Evolutionary conservation across 495 filamentous ascomycete genomes (phyloP).

Genomic region (Lentithecium fluviatile): DNA sequence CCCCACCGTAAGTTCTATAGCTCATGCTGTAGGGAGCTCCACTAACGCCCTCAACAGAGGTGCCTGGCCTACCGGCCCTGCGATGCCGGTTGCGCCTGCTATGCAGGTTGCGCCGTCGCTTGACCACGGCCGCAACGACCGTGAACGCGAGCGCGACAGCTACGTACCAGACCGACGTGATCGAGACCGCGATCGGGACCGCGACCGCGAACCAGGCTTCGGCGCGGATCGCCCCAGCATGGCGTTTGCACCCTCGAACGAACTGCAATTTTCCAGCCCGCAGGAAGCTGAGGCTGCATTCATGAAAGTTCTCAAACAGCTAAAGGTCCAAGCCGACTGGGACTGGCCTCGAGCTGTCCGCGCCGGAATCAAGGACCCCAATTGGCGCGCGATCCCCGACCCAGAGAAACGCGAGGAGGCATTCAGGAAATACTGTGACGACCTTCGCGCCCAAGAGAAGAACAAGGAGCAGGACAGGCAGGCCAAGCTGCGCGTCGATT

Average conservation of each 20-base stretch:
- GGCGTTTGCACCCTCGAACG: conserved; percentile 60
- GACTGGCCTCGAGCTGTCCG: conserved; percentile 89
- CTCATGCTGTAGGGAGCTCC: conserved; percentile 2
- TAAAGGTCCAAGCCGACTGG: conserved; percentile 85
- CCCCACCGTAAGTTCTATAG: conserved; percentile 55
- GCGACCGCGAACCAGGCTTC: not conserved
- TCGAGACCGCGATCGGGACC: conserved; percentile 7
- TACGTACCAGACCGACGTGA: conserved; percentile 48
- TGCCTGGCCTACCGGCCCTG: conserved; percentile 59
- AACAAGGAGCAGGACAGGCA: conserved; percentile 92
- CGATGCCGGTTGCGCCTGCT: too few relatives aligned
- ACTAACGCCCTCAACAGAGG: conserved; percentile 50
- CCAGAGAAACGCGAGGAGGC: conserved; percentile 87
- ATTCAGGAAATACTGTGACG: conserved; percentile 92
- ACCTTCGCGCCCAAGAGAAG: conserved; percentile 89
- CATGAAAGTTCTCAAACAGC: conserved; percentile 81
- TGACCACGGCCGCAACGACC: conserved; percentile 50
- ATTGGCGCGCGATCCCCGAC: conserved; percentile 91
- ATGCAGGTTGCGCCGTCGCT: conserved; percentile 53
- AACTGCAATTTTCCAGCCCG: conserved; percentile 78
- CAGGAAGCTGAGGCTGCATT: conserved; percentile 96
- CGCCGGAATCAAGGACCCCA: conserved; percentile 85
- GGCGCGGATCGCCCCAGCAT: conserved; percentile 41
- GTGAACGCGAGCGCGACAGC: conserved; percentile 53
- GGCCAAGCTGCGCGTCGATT: conserved; percentile 89